These are phyloP conservation scores for Cucurbita argyrosperma DNA, from an alignment of 306 rosid species.

Conservation along the genomic window DNA sequence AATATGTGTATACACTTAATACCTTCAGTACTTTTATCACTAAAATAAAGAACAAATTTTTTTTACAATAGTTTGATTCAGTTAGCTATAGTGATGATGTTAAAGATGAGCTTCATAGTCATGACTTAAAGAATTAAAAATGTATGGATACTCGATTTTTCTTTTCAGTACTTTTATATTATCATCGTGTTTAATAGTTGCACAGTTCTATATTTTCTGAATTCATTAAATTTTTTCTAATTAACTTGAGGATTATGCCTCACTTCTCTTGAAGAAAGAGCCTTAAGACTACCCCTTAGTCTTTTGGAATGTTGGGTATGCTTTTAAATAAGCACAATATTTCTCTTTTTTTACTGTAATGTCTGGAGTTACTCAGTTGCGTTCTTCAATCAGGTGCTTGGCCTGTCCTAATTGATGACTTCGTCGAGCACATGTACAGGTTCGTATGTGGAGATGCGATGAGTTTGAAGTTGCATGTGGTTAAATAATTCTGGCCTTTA, in stretches of 20 bases:
- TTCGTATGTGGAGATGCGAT: constrained; percentile 21
- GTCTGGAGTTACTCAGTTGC: neutral
- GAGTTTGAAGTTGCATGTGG: neutral
- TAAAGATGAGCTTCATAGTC: too few relatives aligned
- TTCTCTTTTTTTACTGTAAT: neutral
- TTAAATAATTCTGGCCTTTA: neutral
- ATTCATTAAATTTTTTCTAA: neutral
- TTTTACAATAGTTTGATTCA: too few relatives aligned
- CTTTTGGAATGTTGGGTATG: neutral
- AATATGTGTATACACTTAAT: too few relatives aligned
- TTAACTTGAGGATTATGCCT: neutral
- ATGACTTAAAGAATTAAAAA: too few relatives aligned
- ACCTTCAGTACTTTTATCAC: too few relatives aligned
- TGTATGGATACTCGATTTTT: too few relatives aligned
- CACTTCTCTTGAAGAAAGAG: neutral
- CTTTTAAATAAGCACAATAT: neutral
- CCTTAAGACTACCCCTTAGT: neutral
- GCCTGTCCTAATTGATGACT: constrained; percentile 95
- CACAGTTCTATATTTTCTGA: neutral
- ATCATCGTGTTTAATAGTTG: neutral
- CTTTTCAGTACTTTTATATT: too few relatives aligned
- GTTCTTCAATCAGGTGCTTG: constrained; percentile 71
- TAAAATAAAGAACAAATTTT: too few relatives aligned
- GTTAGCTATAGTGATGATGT: too few relatives aligned
- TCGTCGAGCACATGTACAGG: constrained; percentile 97